Percentiles rank a stretch among this genome's conserved stretches.
Conservation (phyloP, 257 asterid species). For the Asclepias syriaca region DNA sequence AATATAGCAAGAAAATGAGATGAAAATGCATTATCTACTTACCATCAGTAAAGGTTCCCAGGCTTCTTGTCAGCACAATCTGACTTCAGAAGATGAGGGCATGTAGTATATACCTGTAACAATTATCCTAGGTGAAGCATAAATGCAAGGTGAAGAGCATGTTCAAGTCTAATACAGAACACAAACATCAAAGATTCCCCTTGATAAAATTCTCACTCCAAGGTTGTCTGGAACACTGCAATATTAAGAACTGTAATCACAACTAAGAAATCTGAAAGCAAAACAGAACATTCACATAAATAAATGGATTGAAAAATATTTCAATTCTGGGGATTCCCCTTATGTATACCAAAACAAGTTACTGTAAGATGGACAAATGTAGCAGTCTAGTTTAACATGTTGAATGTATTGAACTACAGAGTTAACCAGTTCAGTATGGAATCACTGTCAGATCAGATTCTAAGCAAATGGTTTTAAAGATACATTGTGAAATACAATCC, state of each 20-base stretch:
- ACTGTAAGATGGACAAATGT: conserved; percentile 1
- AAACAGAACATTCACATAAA: background rate
- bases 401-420: background rate
- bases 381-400: conserved; percentile 2
- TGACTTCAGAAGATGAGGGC: background rate
- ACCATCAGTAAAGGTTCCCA: background rate
- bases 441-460: background rate
- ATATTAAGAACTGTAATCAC: background rate
- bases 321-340: background rate
- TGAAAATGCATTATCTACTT: background rate
- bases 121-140: background rate
- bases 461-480: conserved; percentile 4
- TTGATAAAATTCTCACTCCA: background rate
- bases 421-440: background rate
- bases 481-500: background rate
- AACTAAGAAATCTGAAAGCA: background rate
- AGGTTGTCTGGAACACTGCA: background rate
- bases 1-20: background rate
- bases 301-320: background rate
- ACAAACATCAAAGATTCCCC: background rate
- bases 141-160: background rate
- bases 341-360: background rate
- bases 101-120: background rate
- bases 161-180: background rate
- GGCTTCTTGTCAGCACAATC: background rate